Conservation (phyloP, 2,329 filamentous ascomycete species). For the Penicillium sp. region DNA sequence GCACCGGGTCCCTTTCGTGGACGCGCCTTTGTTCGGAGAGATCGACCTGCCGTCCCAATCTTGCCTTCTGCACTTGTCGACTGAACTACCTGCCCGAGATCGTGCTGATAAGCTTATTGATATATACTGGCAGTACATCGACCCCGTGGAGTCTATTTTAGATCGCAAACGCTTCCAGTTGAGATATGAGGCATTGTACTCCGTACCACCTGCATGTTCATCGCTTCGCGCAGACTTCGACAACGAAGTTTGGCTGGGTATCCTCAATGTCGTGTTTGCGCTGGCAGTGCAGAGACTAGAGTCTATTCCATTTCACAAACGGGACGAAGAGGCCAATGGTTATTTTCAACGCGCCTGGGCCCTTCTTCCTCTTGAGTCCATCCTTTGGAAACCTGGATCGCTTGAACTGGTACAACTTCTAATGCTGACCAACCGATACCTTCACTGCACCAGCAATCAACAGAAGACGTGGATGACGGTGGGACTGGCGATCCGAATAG, state of each 20-base stretch:
- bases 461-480: constrained; percentile 24
- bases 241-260: constrained; percentile 11
- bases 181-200: constrained; percentile 9
- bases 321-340: constrained; percentile 13
- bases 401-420: constrained; percentile 19
- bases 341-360: constrained; percentile 20
- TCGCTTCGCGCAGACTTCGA: too few species aligned
- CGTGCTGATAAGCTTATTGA: constrained; percentile 16
- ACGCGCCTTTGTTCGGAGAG: constrained; percentile 22
- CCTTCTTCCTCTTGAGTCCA: constrained; percentile 11
- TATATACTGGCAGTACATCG: constrained; percentile 19
- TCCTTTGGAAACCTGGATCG: constrained; percentile 18
- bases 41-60: constrained; percentile 2
- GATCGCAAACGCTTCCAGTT: constrained; percentile 10
- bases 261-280: constrained; percentile 19
- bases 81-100: constrained; percentile 13
- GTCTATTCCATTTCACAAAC: constrained; percentile 3
- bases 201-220: neutral
- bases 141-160: constrained; percentile 17
- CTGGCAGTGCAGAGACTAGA: constrained; percentile 20
- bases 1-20: constrained; percentile 16
- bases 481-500: constrained; percentile 18
- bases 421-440: constrained; percentile 22
- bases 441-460: constrained; percentile 21
- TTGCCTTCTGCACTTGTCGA: neutral